Conservation (phyloP, 2,329 filamentous ascomycete species). For the Aspergillus spinulosporus region DNA sequence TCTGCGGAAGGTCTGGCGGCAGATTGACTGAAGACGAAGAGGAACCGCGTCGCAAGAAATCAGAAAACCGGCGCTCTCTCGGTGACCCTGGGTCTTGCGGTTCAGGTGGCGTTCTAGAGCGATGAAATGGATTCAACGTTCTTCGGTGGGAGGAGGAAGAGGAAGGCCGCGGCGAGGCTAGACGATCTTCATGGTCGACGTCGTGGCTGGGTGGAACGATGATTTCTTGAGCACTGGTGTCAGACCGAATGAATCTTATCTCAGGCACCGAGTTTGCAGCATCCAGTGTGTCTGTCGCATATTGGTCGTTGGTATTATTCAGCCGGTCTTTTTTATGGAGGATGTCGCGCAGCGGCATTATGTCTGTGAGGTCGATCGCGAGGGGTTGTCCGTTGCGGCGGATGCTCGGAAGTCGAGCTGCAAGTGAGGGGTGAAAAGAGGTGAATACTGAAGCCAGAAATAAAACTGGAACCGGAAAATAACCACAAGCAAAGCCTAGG, state of each 20-base stretch:
- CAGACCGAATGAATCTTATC: conserved; percentile 81
- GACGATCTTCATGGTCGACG: conserved; percentile 40
- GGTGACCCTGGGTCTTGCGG: conserved; percentile 27
- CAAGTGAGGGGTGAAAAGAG: background rate
- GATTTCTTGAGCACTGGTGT: conserved; percentile 76
- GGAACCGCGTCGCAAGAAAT: conserved; percentile 36
- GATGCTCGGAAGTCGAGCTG: conserved; percentile 10
- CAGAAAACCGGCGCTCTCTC: conserved; percentile 33
- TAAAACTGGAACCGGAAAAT: conserved; percentile 1
- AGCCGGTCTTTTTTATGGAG: conserved; percentile 64
- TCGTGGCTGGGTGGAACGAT: conserved; percentile 67
- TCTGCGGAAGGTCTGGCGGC: conserved; percentile 76
- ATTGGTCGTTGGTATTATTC: conserved; percentile 29
- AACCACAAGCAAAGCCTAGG: background rate
- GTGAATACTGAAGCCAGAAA: background rate
- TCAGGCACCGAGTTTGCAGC: conserved; percentile 54
- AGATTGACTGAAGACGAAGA: conserved; percentile 63
- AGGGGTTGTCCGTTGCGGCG: conserved; percentile 13
- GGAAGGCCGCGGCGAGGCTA: conserved; percentile 25
- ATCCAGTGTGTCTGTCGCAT: conserved; percentile 49
- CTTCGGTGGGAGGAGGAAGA: conserved; percentile 37
- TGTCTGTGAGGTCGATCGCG: conserved; percentile 14
- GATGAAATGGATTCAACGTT: conserved; percentile 36
- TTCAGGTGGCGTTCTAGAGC: conserved; percentile 28
- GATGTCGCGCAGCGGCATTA: conserved; percentile 62